Base-by-base conservation (phyloP, 2,329 filamentous ascomycete genomes). In the Myotisia sp. region DNA sequence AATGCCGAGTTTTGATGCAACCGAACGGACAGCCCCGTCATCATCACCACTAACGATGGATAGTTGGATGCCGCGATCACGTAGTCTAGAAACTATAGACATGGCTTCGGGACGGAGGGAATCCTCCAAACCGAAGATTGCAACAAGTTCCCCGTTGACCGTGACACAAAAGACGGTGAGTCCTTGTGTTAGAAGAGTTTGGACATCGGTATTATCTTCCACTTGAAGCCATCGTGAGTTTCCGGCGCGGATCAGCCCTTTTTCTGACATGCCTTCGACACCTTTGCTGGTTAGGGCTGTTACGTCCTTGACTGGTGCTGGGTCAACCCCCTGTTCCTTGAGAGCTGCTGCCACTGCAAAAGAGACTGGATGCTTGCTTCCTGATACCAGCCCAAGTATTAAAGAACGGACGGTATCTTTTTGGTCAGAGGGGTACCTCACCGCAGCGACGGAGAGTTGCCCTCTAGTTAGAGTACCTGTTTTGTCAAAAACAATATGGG, bases 401-500 rank as follows among this genome's bases (percentile, higher is more conserved):
- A 60, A 29, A 3, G 48, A 37, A 6, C 46, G 37, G 3, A 33
- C 35, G 2, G 42, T 36, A 3, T 26, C 29, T 2, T 43, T 19
- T 5, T 27, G 23, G 21, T 34, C 42, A 8, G 27, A 8, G 3
- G 52, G 29, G 32, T 53, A 49, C 16, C 48, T 36, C 40, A 54
- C 46, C 5, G 43, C 40, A 1, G 55, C 46, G 5, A 67, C 63
- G 0, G 47, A 39, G 2, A 69, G 52, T 12, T 65, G 62, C 0
- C 74, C 76, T 17, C 62, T 50, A 0, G 80, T 86, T 6, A 87
- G 66, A 17, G 40, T 42, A 0, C 79, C 79, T 0, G 79, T 85
- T 55, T 85, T 85, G 59, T 85, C 79, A 42, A 85, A 78, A 0
- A 85, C 64, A 2, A 83, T 67, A 44, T 83, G 70, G 0, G 70